Percentiles rank a stretch among this genome's conserved stretches.
These are phyloP conservation scores for Camelina laxa DNA, from an alignment of 345 rosid species.

Conservation along the genomic window DNA sequence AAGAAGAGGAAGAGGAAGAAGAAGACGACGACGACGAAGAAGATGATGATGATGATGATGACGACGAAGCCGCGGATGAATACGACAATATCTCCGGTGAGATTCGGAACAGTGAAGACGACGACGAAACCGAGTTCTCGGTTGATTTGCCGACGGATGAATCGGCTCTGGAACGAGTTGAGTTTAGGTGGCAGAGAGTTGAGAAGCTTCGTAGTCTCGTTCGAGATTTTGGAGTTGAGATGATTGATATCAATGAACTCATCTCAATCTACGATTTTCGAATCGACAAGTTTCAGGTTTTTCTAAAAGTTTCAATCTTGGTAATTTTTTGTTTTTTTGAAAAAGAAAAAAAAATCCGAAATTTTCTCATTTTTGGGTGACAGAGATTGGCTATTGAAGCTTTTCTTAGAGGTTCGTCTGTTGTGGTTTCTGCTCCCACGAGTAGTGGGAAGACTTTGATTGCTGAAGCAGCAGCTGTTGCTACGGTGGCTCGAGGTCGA, in stretches of 20 bases:
- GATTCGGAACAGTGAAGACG: slow-evolving; percentile 48
- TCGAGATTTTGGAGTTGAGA: slow-evolving; percentile 66
- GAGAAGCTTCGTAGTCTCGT: slow-evolving; percentile 76
- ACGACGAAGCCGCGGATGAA: slow-evolving; percentile 66
- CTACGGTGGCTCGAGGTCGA: slow-evolving; percentile 80
- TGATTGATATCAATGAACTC: slow-evolving; percentile 80
- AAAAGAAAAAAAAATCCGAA: background rate
- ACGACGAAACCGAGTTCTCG: slow-evolving; percentile 44
- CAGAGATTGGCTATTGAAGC: slow-evolving; percentile 87
- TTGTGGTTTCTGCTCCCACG: slow-evolving; percentile 96
- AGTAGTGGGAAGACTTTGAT: slow-evolving; percentile 97
- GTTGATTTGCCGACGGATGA: slow-evolving; percentile 49
- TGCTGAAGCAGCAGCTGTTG: slow-evolving; percentile 96
- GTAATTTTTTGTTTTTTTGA: background rate
- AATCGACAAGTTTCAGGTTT: slow-evolving; percentile 93
- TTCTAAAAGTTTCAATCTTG: background rate
- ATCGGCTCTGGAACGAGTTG: slow-evolving; percentile 48
- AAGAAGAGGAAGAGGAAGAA: slow-evolving; percentile 52
- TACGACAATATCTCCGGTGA: slow-evolving; percentile 51
- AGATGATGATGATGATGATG: slow-evolving; percentile 60
- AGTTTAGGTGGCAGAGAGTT: slow-evolving; percentile 69
- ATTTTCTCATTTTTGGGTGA: slow-evolving; percentile 11
- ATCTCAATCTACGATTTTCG: slow-evolving; percentile 81
- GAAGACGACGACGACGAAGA: slow-evolving; percentile 53
- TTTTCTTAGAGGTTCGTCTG: slow-evolving; percentile 79